Evolutionary conservation across 2,329 filamentous ascomycete species (phyloP), one percentile per base, ranked within the genome.

Genomic region (Gnomoniopsis sp.): DNA sequence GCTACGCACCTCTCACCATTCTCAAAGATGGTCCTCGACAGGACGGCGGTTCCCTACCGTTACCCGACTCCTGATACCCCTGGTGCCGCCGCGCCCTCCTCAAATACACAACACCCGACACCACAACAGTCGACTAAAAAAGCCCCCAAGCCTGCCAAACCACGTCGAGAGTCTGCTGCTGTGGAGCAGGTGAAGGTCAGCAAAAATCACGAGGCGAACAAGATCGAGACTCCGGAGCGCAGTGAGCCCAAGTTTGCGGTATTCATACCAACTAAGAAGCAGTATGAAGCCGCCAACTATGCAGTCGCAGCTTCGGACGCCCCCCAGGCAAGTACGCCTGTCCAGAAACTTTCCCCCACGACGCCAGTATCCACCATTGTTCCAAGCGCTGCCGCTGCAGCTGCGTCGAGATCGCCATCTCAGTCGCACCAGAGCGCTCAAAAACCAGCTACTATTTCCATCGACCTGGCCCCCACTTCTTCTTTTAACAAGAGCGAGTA

Each of bases 401-500:
- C 55, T 17, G 26, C 58, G 8, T 30, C 51, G 34, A 44, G 26
- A 30, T 23, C 48, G 6, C 26, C 36, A 17, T 53, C 63, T 46
- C 65, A 65, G 21, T 58, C 61, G 17, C 64, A 63, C 14, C 54
- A 30, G 21, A 50, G 34, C 23, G 54, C 4, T 53, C 62, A 53
- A 61, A 54, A 65, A 65, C 53, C 58, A 33, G 48, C 59, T 49
- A 65, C 62, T 1, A 77, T 85, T 51, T 74, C 74, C 21, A 77
- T 84, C n/a, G 80, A 85, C 62, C 68, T 85, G 12, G 70, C 72
- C 1, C 67, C 69, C 1, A 67, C 67, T 11, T 62, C 72, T 1
- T 72, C 65, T 14, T 78, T 84, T 60, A 79, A 82, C 60, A 79
- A 75, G 57, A 75, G 78, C n/a, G 81, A 86, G 50, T 85, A 82